These are phyloP conservation scores for Calonectria pseudoturangicola DNA, from an alignment of 2,329 filamentous ascomycete genomes.

Conservation along the genomic window DNA sequence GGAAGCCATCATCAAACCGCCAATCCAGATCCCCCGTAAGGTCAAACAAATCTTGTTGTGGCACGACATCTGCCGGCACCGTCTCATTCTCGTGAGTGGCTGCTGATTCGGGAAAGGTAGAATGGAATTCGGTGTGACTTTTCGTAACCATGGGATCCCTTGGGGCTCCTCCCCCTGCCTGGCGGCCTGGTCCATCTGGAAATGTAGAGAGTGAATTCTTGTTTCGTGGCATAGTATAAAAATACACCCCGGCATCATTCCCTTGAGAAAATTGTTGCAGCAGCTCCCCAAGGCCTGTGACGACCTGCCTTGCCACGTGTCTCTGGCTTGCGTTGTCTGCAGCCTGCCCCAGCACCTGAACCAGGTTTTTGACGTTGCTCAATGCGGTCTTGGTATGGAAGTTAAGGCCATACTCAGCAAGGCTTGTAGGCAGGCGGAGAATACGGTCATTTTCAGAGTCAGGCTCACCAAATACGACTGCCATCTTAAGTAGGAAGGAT, in stretches of 20 bases:
- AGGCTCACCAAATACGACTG: background rate
- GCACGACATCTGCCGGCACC: background rate
- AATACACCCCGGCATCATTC: background rate
- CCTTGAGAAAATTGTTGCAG: conserved; percentile 1
- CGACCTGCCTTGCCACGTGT: conserved; percentile 9
- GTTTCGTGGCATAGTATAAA: conserved; percentile 8
- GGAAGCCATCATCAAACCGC: conserved; percentile 12
- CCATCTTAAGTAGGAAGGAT: conserved; percentile 13
- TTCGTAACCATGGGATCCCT: background rate
- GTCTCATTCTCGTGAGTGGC: background rate
- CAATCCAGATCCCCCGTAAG: background rate
- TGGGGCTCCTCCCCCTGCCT: too few species aligned
- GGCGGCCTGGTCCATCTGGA: too few species aligned
- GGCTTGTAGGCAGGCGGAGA: background rate
- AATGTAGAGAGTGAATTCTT: background rate
- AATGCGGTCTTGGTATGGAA: conserved; percentile 4
- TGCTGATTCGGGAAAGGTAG: background rate
- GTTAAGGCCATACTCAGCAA: conserved; percentile 8
- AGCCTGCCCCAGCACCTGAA: background rate
- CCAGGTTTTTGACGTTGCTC: background rate
- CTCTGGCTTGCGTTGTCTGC: conserved; percentile 2
- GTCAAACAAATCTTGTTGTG: conserved; percentile 2
- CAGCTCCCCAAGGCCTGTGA: conserved; percentile 8
- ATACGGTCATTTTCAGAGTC: background rate
- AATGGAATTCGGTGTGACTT: too few species aligned